These are phyloP conservation scores for Saturnispora halmiae DNA, from an alignment of 805 yeast genomes.

Conservation along the genomic window DNA sequence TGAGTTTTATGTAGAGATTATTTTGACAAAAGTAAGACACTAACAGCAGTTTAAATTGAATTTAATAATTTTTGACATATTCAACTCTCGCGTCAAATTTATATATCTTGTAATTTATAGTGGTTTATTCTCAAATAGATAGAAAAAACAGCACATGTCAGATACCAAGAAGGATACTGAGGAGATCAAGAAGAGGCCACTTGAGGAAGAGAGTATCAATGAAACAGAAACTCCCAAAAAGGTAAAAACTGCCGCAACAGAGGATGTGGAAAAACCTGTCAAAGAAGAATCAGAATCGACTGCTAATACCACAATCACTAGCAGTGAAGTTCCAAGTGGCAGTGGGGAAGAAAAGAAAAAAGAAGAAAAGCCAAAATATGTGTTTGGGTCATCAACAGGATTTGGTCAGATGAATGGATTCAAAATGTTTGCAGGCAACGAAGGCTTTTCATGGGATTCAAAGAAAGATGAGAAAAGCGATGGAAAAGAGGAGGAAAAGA, in stretches of 20 bases:
- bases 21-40: no score
- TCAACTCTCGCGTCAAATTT: no score
- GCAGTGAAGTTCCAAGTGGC: neutral
- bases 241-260: conserved; percentile 4
- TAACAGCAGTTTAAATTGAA: no score
- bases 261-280: neutral
- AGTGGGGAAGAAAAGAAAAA: conserved; percentile 3
- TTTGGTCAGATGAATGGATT: conserved; percentile 40
- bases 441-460: conserved; percentile 28
- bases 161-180: neutral
- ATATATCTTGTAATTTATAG: no score
- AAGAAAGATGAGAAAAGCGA: conserved; percentile 3
- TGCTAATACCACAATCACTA: no score
- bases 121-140: no score
- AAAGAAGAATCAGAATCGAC: neutral
- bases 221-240: neutral
- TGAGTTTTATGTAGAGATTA: no score
- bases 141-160: no score
- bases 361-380: conserved; percentile 33
- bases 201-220: conserved; percentile 6
- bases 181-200: conserved; percentile 8
- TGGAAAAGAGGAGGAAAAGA: neutral
- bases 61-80: no score
- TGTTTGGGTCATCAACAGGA: conserved; percentile 45
- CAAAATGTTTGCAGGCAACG: conserved; percentile 25